These are phyloP conservation scores for Daldinia concentrica DNA, from an alignment of 495 filamentous ascomycete species.

Conservation along the genomic window DNA sequence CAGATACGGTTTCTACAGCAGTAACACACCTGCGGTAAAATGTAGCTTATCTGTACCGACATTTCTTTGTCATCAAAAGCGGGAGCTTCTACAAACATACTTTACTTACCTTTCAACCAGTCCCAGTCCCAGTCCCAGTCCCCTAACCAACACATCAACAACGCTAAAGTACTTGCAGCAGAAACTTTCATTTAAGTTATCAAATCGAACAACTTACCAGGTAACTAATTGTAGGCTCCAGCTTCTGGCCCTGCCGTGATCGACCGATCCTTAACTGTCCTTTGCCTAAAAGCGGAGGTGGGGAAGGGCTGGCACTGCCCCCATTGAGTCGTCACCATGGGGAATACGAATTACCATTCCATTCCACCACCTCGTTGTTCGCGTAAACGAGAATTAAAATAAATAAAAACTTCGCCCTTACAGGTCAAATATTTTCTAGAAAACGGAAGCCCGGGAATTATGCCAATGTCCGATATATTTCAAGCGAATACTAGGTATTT, in stretches of 20 bases:
- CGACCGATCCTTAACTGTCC: constrained; percentile 36
- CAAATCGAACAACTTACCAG: neutral
- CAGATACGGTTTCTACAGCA: constrained; percentile 7
- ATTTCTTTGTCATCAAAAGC: constrained; percentile 7
- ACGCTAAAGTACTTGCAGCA: constrained; percentile 32
- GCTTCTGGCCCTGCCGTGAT: constrained; percentile 29
- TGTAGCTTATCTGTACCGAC: constrained; percentile 3
- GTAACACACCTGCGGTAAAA: neutral
- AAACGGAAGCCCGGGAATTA: neutral
- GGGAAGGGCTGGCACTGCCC: constrained; percentile 32
- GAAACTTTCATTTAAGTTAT: constrained; percentile 2
- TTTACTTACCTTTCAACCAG: too few relatives aligned
- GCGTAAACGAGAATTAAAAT: constrained; percentile 12
- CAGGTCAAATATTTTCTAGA: constrained; percentile 5
- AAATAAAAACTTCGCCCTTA: constrained; percentile 10
- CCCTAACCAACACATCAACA: constrained; percentile 28
- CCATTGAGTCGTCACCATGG: constrained; percentile 34
- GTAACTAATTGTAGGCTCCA: constrained; percentile 10
- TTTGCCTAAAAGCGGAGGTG: constrained; percentile 41
- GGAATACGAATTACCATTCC: constrained; percentile 42
- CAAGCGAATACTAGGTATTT: neutral
- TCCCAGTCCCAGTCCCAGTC: neutral
- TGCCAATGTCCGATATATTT: neutral
- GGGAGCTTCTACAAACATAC: constrained; percentile 28
- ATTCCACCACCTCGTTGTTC: constrained; percentile 11